Conservation (phyloP, 352 stramenopile species). For the Phytophthora tubulina region DNA sequence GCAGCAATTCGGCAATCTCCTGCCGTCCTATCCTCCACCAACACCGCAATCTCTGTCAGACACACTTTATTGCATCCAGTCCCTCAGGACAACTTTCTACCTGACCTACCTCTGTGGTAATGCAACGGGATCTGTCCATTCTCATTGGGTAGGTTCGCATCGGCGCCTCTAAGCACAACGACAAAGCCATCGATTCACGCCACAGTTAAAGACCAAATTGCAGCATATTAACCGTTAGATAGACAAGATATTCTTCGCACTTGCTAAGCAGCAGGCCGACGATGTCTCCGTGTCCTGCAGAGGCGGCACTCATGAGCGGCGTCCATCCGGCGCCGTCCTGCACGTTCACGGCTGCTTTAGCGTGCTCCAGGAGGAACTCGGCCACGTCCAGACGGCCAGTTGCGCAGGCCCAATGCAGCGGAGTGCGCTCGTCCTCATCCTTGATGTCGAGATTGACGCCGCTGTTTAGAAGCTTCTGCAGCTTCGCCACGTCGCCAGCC, state of each 20-base stretch:
- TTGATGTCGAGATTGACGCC: conserved; percentile 55
- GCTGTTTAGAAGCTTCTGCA: conserved; percentile 45
- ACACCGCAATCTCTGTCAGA: background rate
- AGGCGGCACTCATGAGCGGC: conserved; percentile 79
- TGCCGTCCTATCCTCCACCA: conserved; percentile 47
- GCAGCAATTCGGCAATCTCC: conserved; percentile 72
- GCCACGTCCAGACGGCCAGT: conserved; percentile 59
- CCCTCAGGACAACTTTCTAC: background rate
- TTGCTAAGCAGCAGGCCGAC: conserved; percentile 65
- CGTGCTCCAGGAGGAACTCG: conserved; percentile 62
- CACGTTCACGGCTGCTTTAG: conserved; percentile 55
- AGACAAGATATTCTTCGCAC: conserved; percentile 33
- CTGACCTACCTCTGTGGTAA: conserved; percentile 67
- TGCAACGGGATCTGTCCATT: conserved; percentile 80
- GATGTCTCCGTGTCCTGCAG: conserved; percentile 65
- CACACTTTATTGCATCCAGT: background rate
- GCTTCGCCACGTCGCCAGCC: conserved; percentile 37
- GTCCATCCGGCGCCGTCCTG: conserved; percentile 84
- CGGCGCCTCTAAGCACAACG: conserved; percentile 44
- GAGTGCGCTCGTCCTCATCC: conserved; percentile 79
- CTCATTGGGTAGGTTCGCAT: conserved; percentile 76
- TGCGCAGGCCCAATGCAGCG: conserved; percentile 73
- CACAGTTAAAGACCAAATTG: conserved; percentile 6
- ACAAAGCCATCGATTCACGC: conserved; percentile 1
- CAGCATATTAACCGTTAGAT: background rate